Evolutionary conservation across 2,329 filamentous ascomycete species (phyloP).

Genomic region (Monilinia laxa): DNA sequence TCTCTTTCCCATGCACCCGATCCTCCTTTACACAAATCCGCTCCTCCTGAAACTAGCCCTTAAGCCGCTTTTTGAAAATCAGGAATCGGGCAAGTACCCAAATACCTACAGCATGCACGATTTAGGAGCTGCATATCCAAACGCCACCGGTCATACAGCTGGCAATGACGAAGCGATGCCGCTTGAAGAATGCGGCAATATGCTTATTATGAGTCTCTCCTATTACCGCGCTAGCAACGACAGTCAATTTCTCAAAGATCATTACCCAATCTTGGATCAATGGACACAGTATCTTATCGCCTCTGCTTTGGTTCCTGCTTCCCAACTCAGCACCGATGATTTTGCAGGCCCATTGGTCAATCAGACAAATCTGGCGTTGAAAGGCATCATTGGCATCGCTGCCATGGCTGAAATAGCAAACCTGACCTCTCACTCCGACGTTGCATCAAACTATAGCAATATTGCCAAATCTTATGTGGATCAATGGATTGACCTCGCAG

Average conservation of each 20-base stretch:
- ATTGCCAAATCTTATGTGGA: conserved; percentile 68
- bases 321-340: conserved; percentile 80
- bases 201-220: conserved; percentile 78
- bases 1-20: conserved; percentile 80
- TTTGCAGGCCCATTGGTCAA: conserved; percentile 77
- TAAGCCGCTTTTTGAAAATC: conserved; percentile 65
- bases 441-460: conserved; percentile 57
- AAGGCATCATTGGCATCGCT: conserved; percentile 79
- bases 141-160: conserved; percentile 68
- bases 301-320: conserved; percentile 69
- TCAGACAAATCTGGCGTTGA: conserved; percentile 79
- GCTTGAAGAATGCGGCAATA: conserved; percentile 76
- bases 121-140: conserved; percentile 67
- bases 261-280: conserved; percentile 71
- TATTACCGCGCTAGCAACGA: conserved; percentile 58
- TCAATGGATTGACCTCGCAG: conserved; percentile 70
- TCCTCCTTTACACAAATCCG: conserved; percentile 79
- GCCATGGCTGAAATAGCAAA: conserved; percentile 73
- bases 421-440: conserved; percentile 55
- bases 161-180: conserved; percentile 75
- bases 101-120: conserved; percentile 74
- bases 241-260: conserved; percentile 57
- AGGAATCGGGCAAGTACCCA: conserved; percentile 65
- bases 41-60: conserved; percentile 57
- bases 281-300: conserved; percentile 78